Conservation (phyloP, 1,139 yeast genomes). For the Blastobotrys niveus region DNA sequence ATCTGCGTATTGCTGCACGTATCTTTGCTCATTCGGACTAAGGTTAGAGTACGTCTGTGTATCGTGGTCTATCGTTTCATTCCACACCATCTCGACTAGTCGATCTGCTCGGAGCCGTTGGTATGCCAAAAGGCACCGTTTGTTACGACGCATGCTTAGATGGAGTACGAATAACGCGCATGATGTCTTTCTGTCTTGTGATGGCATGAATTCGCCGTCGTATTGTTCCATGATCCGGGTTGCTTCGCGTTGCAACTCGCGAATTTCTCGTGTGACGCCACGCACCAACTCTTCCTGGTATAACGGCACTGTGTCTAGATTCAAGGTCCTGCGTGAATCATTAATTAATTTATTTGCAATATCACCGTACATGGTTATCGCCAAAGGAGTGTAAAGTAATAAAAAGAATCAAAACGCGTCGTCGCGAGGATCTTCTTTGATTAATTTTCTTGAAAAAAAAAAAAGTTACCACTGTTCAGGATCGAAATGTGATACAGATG, state of each 20-base stretch:
- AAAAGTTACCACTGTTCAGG: no score
- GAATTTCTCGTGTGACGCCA: conserved; percentile 45
- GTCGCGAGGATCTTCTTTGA: no score
- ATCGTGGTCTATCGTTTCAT: conserved; percentile 36
- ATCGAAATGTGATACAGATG: no score
- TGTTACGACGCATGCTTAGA: conserved; percentile 76
- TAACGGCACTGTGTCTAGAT: conserved; percentile 61
- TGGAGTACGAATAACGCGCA: conserved; percentile 80
- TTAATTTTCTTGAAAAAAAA: no score
- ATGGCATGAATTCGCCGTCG: conserved; percentile 36
- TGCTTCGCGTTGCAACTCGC: conserved; percentile 44
- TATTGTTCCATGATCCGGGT: conserved; percentile 42
- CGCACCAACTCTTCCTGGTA: conserved; percentile 75
- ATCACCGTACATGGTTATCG: conserved; percentile 73
- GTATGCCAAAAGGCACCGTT: conserved; percentile 81
- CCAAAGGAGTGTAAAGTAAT: no score
- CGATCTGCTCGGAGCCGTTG: conserved; percentile 65
- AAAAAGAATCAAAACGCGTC: no score
- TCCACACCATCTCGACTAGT: conserved; percentile 71
- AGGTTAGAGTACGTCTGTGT: conserved; percentile 44
- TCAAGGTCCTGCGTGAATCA: conserved; percentile 76
- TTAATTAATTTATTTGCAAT: conserved; percentile 70
- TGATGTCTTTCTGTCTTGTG: conserved; percentile 33
- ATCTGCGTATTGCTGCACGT: conserved; percentile 64
- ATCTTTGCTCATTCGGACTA: conserved; percentile 76